A percentile compares a stretch with the other conserved stretches of the same genome.
phyloP scores from a whole-genome alignment of 2,329 filamentous ascomycete genomes.

The Karstenula rhodostoma region DNA sequence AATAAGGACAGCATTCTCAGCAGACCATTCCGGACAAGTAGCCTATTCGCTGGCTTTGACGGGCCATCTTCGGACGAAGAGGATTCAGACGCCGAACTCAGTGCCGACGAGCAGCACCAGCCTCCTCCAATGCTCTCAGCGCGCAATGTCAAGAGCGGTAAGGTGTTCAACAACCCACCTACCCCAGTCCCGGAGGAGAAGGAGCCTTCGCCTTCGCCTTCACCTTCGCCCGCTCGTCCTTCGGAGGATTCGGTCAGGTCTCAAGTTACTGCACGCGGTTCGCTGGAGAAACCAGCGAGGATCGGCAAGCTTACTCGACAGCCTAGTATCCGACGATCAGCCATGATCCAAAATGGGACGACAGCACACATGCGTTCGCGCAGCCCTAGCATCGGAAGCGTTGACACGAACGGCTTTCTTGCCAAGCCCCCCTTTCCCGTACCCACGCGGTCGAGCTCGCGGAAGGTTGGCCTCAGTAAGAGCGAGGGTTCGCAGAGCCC shows the following conservation, averaged over 20 bases:
- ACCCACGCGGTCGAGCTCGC: slow-evolving; percentile 85
- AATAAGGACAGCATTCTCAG: slow-evolving; percentile 67
- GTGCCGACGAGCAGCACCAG: slow-evolving; percentile 69
- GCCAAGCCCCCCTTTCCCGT: slow-evolving; percentile 85
- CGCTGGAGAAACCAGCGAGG: slow-evolving; percentile 47
- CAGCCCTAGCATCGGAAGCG: slow-evolving; percentile 71
- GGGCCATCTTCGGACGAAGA: slow-evolving; percentile 64
- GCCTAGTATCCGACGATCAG: slow-evolving; percentile 76
- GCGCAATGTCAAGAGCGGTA: slow-evolving; percentile 59
- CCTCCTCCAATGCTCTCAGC: slow-evolving; percentile 56
- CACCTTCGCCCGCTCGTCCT: slow-evolving; percentile 34
- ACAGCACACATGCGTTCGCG: slow-evolving; percentile 71
- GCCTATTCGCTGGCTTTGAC: slow-evolving; percentile 87
- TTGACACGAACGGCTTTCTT: slow-evolving; percentile 50
- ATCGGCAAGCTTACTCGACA: slow-evolving; percentile 48
- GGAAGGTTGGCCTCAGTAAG: slow-evolving; percentile 71
- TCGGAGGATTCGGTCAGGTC: slow-evolving; percentile 43
- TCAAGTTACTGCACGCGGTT: slow-evolving; percentile 36
- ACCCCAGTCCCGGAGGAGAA: slow-evolving; percentile 55
- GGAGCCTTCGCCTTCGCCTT: slow-evolving; percentile 42
- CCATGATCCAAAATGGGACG: slow-evolving; percentile 82
- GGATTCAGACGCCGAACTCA: slow-evolving; percentile 66
- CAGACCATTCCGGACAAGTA: slow-evolving; percentile 78
- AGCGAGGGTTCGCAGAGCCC: slow-evolving; percentile 84
- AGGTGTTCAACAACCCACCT: slow-evolving; percentile 50